Base-by-base conservation (phyloP, 208 protist species). In the Leptomonas pyrrhocoris region DNA sequence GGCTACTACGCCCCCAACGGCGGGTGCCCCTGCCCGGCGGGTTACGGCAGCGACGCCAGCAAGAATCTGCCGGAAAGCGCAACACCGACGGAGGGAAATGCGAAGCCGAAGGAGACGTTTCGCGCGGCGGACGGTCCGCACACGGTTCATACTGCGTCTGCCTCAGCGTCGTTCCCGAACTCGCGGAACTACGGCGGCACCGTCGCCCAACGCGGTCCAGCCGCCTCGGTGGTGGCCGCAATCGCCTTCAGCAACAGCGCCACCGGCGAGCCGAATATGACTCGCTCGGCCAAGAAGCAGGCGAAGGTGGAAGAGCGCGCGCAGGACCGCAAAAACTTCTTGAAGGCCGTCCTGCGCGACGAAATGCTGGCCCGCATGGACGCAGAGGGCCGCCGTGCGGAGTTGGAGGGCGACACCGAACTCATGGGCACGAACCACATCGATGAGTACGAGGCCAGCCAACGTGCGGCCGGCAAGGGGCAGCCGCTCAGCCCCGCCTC, bases 301-400 rank as follows among this genome's bases (percentile, higher is more conserved):
- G 76, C 81, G 51, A 81, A 84, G 63, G 58, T 58, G 21, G 77
- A 85, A 49, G 85, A 89, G 61, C 56, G 65, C 6, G 63, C 81
- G 73, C 78, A 91, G 38, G 85, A 91, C 64, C 88, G 88, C 36
- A 91, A 92, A 66, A 84, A 86, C 62, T 94, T 90, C 51, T 73
- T 94, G 23, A 86, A 85, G 64, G 81, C 83, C 42, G 80, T 91
- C 30, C 73, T 94, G 21, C 79, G 77, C 3, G 83, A 94, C 63
- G 88, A 94, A 43, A 94, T 94, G 68, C 69, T 81, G 13, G 75
- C 81, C 62, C 85, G 79, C 23, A 57, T 86, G 54, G 76, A 83
- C 43, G 83, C 85, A 21, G 85, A 94, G 73, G 84, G 65, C 30
- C 64, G 80, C 36, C 79, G 80, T 4, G 77, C 75, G 8, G 67